Conservation (phyloP, 148 eudicot genomes). For the Cornus controversa region DNA sequence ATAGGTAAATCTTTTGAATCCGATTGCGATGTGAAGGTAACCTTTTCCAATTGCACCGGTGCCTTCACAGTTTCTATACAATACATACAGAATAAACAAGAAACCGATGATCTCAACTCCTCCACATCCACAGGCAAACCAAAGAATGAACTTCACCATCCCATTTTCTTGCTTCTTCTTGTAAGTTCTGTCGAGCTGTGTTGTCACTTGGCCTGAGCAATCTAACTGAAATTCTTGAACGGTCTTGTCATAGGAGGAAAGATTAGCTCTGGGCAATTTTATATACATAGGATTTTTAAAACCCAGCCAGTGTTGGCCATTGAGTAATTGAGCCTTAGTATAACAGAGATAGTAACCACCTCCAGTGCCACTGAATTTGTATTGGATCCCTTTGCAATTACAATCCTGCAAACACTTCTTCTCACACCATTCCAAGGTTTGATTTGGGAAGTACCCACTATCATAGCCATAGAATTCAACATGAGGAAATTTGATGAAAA, state of each 20-base stretch:
- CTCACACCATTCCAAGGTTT: slow-evolving; percentile 12
- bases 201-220: neutral
- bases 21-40: too few species aligned
- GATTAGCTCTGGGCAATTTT: slow-evolving; percentile 10
- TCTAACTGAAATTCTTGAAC: neutral
- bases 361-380: neutral
- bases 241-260: neutral
- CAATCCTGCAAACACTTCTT: slow-evolving; percentile 9
- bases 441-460: neutral
- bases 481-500: slow-evolving; percentile 4
- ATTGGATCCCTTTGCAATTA: slow-evolving; percentile 23
- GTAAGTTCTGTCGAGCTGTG: neutral
- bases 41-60: too few species aligned
- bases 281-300: slow-evolving; percentile 5
- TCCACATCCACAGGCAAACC: slow-evolving; percentile 14
- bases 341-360: slow-evolving; percentile 10
- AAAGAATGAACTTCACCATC: neutral
- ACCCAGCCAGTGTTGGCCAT: slow-evolving; percentile 11
- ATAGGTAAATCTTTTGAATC: neutral
- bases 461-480: slow-evolving; percentile 24
- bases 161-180: slow-evolving; percentile 8
- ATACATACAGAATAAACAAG: neutral
- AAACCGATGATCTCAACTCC: slow-evolving; percentile 14
- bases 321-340: slow-evolving; percentile 11
- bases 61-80: neutral